Conservation (phyloP, 345 rosid genomes). For the Excoecaria agallocha region DNA sequence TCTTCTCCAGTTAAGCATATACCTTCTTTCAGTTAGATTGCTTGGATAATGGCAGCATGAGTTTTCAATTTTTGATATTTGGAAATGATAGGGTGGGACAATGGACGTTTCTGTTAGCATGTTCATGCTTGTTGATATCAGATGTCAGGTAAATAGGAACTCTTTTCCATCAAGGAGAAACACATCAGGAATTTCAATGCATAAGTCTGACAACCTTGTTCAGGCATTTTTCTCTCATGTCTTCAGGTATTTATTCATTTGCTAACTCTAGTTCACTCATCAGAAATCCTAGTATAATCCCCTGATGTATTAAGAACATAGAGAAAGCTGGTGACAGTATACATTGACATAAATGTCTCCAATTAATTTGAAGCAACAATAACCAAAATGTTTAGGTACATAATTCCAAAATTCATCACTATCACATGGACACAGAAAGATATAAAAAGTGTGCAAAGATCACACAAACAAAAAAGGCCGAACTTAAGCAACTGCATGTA, state of each 20-base stretch:
- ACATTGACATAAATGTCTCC: not conserved
- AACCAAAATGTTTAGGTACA: too few species aligned
- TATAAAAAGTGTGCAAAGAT: too few species aligned
- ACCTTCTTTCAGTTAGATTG: not conserved
- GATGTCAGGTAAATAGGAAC: not conserved
- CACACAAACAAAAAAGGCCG: too few species aligned
- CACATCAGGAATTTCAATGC: not conserved
- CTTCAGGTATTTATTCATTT: not conserved
- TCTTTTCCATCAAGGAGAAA: not conserved
- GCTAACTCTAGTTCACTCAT: not conserved
- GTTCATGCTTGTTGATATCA: not conserved
- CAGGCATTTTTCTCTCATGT: not conserved
- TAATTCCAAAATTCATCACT: too few species aligned
- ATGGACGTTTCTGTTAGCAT: not conserved
- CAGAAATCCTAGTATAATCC: not conserved
- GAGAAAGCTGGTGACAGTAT: not conserved
- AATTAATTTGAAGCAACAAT: not conserved
- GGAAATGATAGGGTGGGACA: not conserved
- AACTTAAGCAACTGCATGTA: too few species aligned
- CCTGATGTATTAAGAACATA: too few species aligned
- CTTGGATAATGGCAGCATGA: not conserved
- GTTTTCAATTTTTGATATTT: not conserved
- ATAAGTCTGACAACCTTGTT: not conserved
- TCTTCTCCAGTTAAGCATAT: not conserved
- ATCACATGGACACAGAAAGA: too few species aligned